Percentiles rank a stretch among this genome's conserved stretches.
phyloP scores from a whole-genome alignment of 2,329 filamentous ascomycete genomes.

The Venturia effusa region DNA sequence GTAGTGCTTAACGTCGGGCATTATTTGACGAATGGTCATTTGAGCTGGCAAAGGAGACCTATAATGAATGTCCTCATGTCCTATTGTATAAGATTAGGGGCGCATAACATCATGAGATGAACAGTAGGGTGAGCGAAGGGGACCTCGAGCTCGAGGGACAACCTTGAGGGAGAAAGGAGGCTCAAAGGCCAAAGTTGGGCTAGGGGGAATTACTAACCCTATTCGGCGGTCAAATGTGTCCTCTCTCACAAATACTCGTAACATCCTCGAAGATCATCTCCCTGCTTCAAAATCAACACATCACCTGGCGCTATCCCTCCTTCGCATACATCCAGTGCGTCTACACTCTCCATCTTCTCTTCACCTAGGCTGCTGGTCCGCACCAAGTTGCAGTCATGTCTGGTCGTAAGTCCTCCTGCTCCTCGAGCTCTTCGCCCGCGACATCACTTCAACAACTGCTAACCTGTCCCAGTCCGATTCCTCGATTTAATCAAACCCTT shows the following conservation, averaged over 20 bases:
- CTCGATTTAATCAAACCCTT: conserved; percentile 99
- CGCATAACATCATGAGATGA: neutral
- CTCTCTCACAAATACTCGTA: too few relatives aligned
- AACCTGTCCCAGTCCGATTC: conserved; percentile 65
- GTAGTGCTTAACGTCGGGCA: neutral
- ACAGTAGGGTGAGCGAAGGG: neutral
- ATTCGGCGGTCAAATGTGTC: neutral
- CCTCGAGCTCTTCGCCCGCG: neutral
- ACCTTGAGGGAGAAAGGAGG: neutral
- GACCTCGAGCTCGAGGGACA: too few relatives aligned
- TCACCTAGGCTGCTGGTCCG: neutral
- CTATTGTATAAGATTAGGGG: neutral
- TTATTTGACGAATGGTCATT: neutral
- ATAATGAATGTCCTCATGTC: neutral
- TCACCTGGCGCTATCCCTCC: neutral
- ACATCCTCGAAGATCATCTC: neutral
- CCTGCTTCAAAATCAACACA: neutral
- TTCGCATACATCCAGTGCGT: neutral
- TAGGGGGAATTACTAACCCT: neutral
- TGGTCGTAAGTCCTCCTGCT: neutral
- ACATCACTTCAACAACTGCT: neutral
- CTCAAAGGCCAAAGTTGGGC: neutral
- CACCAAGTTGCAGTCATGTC: conserved; percentile 2
- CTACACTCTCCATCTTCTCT: neutral
- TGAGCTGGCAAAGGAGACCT: neutral